A percentile compares a stretch with the other conserved stretches of the same genome.
These are phyloP conservation scores for Talaromyces sp. DNA, from an alignment of 2,329 filamentous ascomycete genomes.

Conservation along the genomic window DNA sequence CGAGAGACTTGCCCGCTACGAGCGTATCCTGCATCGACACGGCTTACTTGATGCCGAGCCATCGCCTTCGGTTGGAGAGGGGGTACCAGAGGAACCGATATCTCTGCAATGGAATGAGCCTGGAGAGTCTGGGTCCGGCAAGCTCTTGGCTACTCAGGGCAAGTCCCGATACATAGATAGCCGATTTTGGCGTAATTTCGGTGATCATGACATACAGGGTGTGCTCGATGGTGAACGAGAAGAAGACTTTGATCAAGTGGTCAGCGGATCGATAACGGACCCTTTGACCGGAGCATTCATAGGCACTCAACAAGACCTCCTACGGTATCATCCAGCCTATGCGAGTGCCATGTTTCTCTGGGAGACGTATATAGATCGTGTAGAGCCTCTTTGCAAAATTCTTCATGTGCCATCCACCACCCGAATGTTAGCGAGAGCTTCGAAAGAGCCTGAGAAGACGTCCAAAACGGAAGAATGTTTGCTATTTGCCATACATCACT, in stretches of 20 bases:
- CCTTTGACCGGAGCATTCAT: constrained; percentile 20
- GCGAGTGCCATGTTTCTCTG: constrained; percentile 46
- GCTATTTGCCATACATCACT: not conserved
- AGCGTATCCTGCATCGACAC: not conserved
- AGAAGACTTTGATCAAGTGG: not conserved
- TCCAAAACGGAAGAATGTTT: not conserved
- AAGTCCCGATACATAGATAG: not conserved
- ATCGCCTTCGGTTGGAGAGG: not conserved
- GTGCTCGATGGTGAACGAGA: constrained; percentile 19
- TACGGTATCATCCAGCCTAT: constrained; percentile 28
- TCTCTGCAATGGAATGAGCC: not conserved
- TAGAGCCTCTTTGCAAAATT: not conserved
- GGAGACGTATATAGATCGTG: not conserved
- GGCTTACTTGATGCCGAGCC: not conserved
- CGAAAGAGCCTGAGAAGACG: not conserved
- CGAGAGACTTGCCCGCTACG: not conserved
- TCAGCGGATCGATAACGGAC: constrained; percentile 5
- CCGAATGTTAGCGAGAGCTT: not conserved
- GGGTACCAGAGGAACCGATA: not conserved
- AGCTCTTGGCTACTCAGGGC: not conserved
- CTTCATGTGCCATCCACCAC: not conserved
- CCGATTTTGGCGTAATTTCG: not conserved
- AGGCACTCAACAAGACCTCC: constrained; percentile 21
- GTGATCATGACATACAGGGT: not conserved
- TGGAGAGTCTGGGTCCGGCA: not conserved